Percentiles rank a stretch among this genome's conserved stretches.
Conservation (phyloP, 495 filamentous ascomycete genomes). For the Rhypophila decipiens region DNA sequence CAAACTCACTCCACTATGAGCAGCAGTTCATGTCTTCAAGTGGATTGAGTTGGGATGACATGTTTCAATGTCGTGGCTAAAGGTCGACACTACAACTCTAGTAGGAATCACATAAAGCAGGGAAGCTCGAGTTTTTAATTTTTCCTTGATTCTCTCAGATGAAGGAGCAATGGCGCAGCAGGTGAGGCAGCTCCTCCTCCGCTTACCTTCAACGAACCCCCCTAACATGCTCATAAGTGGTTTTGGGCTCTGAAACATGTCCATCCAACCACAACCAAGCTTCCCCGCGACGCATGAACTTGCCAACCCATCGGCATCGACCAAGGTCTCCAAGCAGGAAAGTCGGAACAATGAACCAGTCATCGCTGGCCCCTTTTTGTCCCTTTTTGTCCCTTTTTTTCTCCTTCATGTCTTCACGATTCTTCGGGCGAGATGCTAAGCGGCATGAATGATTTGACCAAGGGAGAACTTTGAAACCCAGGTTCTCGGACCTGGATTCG, state of each 20-base stretch:
- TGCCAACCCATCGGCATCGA: conserved; percentile 2
- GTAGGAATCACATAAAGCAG: not conserved
- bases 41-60: too few relatives aligned
- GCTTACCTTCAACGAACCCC: not conserved
- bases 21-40: too few relatives aligned
- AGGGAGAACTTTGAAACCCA: not conserved
- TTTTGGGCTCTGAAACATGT: conserved; percentile 2
- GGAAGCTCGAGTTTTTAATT: not conserved
- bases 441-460: conserved; percentile 16
- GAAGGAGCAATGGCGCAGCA: conserved; percentile 6
- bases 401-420: too few relatives aligned
- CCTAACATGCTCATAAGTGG: not conserved
- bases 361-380: not conserved
- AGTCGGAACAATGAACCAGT: not conserved
- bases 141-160: not conserved
- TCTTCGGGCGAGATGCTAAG: not conserved
- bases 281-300: conserved; percentile 13
- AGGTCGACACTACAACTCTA: conserved; percentile 10
- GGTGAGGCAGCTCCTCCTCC: not conserved
- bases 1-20: too few relatives aligned
- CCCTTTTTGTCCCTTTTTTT: too few relatives aligned
- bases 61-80: not conserved
- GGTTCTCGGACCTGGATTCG: not conserved
- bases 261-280: not conserved
- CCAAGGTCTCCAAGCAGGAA: not conserved